Evolutionary conservation across 2,329 filamentous ascomycete species (phyloP).

Genomic region (Ceratocystis alfenasii): DNA sequence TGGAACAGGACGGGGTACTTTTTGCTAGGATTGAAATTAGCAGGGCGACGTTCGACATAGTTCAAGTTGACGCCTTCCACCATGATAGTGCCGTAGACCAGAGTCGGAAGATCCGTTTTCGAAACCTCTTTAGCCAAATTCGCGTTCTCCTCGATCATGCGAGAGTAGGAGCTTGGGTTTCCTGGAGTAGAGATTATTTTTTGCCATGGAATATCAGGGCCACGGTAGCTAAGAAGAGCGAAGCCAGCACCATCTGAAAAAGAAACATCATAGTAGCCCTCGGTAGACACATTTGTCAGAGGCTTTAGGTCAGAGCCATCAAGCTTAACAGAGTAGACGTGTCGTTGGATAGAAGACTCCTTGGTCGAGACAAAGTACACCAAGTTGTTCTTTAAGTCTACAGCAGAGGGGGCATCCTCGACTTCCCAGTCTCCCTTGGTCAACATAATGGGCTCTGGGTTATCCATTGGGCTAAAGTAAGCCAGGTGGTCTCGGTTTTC

Average conservation of each 20-base stretch:
- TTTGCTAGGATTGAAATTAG: conserved; percentile 72
- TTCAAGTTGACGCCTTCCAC: conserved; percentile 63
- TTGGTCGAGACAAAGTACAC: conserved; percentile 88
- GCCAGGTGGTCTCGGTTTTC: conserved; percentile 82
- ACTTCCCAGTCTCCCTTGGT: conserved; percentile 91
- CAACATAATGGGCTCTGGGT: conserved; percentile 66
- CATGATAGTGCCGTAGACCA: conserved; percentile 74
- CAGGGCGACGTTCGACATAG: conserved; percentile 73
- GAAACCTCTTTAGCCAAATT: conserved; percentile 56
- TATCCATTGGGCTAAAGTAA: conserved; percentile 84
- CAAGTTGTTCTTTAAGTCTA: conserved; percentile 73
- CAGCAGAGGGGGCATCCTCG: conserved; percentile 65
- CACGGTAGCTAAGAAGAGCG: conserved; percentile 70
- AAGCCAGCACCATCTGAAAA: conserved; percentile 78
- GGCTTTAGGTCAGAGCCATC: conserved; percentile 62
- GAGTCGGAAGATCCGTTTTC: conserved; percentile 67
- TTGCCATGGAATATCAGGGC: conserved; percentile 81
- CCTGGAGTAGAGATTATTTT: conserved; percentile 76
- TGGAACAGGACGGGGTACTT: conserved; percentile 91
- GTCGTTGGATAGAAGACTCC: conserved; percentile 76
- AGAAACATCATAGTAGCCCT: conserved; percentile 69
- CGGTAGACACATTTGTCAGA: conserved; percentile 58
- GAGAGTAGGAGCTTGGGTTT: conserved; percentile 50
- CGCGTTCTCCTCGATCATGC: conserved; percentile 67
- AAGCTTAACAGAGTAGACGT: conserved; percentile 80